Base-by-base conservation (phyloP, 306 rosid species). In the Abrus precatorius region DNA sequence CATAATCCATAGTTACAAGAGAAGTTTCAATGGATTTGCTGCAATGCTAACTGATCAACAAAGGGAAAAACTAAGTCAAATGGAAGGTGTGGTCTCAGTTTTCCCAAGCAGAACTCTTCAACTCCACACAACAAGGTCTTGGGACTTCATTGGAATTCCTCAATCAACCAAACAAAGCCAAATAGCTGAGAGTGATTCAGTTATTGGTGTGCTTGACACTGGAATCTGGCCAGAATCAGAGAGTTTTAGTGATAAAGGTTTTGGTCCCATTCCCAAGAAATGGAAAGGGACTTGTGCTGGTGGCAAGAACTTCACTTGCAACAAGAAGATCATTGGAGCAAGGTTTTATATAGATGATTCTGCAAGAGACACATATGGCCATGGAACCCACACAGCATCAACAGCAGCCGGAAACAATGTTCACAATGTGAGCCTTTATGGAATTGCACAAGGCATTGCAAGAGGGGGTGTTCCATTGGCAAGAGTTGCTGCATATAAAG, bases 261-360 rank as follows among this genome's bases (percentile, higher is more conserved):
- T 66, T 34, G 68, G 87, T 1, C 52, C 60, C 29, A 47, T 76
- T 59, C 87, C 87, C 0, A 60, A 49, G 11, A 84, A 84, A 45
- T 79, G 87, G 84, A 79, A 7, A 11, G 84, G 84, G 0, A 43
- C 45, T n/a, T 79, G 84, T 41, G 27, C 6, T 9, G 67, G 67
- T 2, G 67, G 78, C 32, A 54, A 2, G 4, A 49, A 84, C 52
- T 74, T 84, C 27, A 73, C 69, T 8, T 84, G 87, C 84, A 84
- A 84, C 68, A 84, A 74, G 27, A 84, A 84, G 69, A 14, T 84
- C 59, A 79, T 84, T 3, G 87, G 87, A 7, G 83, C 80, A 3
- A 20, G 74, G 9, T 28, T 4, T 9, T 66, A 66, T 29, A 33
- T 1, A 6, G n/a, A 14, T 20, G 49, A n/a, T 0, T 38, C 6